Evolutionary conservation across 1,139 yeast species (phyloP), one percentile per base, ranked within the genome.

Genomic region (Debaryomyces robertsiae): DNA sequence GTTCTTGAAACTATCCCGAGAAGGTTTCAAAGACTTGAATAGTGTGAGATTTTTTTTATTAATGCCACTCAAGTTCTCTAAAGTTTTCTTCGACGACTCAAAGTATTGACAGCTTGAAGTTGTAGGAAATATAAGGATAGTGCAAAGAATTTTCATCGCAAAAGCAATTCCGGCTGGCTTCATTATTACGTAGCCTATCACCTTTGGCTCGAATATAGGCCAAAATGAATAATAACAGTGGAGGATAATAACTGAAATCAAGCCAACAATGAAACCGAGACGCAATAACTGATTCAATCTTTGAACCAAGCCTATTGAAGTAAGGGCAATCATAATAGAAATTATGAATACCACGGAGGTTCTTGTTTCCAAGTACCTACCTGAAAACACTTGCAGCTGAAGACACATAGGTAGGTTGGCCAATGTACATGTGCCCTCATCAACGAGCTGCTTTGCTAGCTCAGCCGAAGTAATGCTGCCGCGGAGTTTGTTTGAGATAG

Each of bases 91-190:
- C 10, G 50, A 40, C 2, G 60, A 63, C 6, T 46, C 44, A 27
- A 65, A 50, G 40, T 54, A 63, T 25, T 45, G 49, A 45, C 39
- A 55, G 36, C 53, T 58, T 4, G 73, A 55, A 4, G 72, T 60
- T n/a, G 52, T 48, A 1, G 74, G 74, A 43, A 60, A 67, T 1
- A 67, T 47, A 2, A 66, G 18, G 2, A 55, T 24, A 1, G 61
- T 32, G 2, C 50, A 40, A 1, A 58, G 36, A 4, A 63, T 42
- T 22, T 53, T 54, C 9, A 59, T 27, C 1, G 57, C 60, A 32
- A 58, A 48, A 2, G 64, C 45, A 6, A 66, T 18, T 3, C 64
- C 67, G 38, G 58, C 49, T 1, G 67, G 62, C 33, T 56, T 61
- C 2, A 64, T 24, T 2, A 65, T 52, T 0, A 31, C 15, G 11